phyloP scores from a whole-genome alignment of 306 rosid genomes.

The Quercus suber region DNA sequence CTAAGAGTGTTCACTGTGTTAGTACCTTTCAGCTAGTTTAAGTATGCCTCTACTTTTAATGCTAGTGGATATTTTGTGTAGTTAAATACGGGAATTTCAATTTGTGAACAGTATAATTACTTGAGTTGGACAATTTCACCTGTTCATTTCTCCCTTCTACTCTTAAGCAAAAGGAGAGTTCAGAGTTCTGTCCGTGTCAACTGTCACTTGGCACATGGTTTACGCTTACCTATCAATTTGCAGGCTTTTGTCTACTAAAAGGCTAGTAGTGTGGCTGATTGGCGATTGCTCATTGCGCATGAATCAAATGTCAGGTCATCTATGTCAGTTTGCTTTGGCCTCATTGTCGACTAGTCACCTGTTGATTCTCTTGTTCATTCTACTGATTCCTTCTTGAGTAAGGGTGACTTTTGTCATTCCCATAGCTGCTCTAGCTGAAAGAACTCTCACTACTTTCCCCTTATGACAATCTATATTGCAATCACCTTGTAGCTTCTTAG shows the following conservation, averaged over 20 bases:
- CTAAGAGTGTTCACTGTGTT: no score
- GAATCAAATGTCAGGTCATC: neutral
- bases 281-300: neutral
- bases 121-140: neutral
- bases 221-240: neutral
- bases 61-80: neutral
- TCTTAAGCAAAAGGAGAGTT: neutral
- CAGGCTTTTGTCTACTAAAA: neutral
- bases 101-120: neutral
- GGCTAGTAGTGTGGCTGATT: neutral
- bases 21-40: no score
- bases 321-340: no score
- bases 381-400: neutral
- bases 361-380: neutral
- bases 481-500: neutral
- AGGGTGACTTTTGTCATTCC: neutral
- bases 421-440: neutral
- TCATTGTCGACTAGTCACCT: neutral
- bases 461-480: neutral
- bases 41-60: no score
- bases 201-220: no score
- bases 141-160: neutral
- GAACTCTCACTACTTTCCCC: neutral
- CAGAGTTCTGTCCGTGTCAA: neutral
- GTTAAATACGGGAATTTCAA: neutral